Percentiles rank a stretch among this genome's conserved stretches.
phyloP scores from a whole-genome alignment of 331 rosid species.

The Pyracantha coccinea region DNA sequence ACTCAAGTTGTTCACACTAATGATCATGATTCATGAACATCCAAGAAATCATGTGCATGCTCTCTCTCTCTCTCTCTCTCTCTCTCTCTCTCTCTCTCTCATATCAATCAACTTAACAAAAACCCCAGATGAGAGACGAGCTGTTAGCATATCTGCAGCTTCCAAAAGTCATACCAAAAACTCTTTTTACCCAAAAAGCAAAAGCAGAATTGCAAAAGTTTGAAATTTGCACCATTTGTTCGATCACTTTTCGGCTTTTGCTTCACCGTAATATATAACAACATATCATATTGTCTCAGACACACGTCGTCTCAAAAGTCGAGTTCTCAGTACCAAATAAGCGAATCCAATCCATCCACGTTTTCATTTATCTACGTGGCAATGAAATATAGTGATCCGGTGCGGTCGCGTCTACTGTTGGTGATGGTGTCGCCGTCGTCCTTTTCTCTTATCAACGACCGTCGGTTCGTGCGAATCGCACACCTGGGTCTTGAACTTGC shows the following conservation, averaged over 20 bases:
- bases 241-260: neutral
- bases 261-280: neutral
- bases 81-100: neutral
- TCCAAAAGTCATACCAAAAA: slow-evolving; percentile 3
- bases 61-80: neutral
- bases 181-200: neutral
- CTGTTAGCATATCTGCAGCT: neutral
- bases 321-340: neutral
- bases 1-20: neutral
- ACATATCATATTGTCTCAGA: neutral
- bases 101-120: neutral
- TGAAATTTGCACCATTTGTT: neutral
- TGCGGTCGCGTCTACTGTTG: slow-evolving; percentile 15
- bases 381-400: too few species aligned
- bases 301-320: slow-evolving; percentile 9
- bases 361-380: neutral
- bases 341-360: neutral
- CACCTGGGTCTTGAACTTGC: slow-evolving; percentile 93
- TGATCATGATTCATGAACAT: neutral
- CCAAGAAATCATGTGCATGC: neutral
- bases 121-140: neutral
- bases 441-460: slow-evolving; percentile 57
- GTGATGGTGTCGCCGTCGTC: slow-evolving; percentile 35
- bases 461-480: slow-evolving; percentile 84
- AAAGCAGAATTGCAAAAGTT: neutral